Base-by-base conservation (phyloP, 2,329 filamentous ascomycete genomes). In the Trichoderma polysporum region DNA sequence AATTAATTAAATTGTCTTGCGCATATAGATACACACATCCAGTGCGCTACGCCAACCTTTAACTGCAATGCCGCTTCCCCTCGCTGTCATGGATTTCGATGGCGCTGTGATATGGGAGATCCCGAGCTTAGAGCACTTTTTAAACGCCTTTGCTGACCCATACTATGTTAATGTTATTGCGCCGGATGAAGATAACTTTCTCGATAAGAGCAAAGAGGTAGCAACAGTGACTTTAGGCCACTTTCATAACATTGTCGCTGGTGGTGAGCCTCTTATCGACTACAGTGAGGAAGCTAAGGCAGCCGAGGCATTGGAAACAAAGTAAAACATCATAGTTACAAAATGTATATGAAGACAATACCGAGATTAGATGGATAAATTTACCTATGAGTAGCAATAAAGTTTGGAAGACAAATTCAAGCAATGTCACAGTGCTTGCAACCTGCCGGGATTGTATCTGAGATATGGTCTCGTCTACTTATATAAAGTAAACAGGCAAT, bases 51-150 rank as follows among this genome's bases (percentile, higher is more conserved):
- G 50, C 7, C 49, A 64, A 27, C 37, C 65, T 19, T 45, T 67
- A 10, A 31, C 39, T 3, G 31, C 37, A 12, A 49, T 6, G 35
- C 39, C 65, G 13, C 25, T 67, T 33, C 65, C 65, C 3, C 39
- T 67, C 25, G 12, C 19, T 5, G 19, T 67, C 19, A 53, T 67
- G 49, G 65, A 67, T 3, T 50, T 27, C n/a, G 65, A 67, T 17
- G 65, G 65, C 13, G 65, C 65, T 3, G 58, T 67, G 13, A 67
- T 67, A 19, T 67, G 65, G 65, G 58, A 67, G 47, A 63, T 67
- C 9, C 39, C 58, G 12, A 67, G 65, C 19, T 35, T 67, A 37
- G 58, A 67, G 12, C 49, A 45, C 1, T 67, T 57, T 31, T 31
- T 67, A 6, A 64, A 39, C 31, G 65, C 65, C 4, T 67, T 67